A percentile compares a stretch with the other conserved stretches of the same genome.
phyloP scores from a whole-genome alignment of 2,329 filamentous ascomycete species.

The Aspergillus spinulosporus region DNA sequence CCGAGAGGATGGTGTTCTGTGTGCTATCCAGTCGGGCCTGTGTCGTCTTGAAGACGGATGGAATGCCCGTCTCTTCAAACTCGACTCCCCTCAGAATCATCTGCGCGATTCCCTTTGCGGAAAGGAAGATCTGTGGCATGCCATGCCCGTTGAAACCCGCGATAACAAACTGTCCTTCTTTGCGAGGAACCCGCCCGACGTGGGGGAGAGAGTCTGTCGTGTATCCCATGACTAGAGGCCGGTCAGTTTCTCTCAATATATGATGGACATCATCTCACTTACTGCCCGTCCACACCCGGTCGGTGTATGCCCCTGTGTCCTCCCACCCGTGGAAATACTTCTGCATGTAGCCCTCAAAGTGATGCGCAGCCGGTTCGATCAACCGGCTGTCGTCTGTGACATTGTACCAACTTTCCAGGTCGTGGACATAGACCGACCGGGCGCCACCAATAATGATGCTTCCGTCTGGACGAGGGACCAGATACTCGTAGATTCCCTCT shows the following conservation, averaged over 20 bases:
- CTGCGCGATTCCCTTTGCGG: conserved; percentile 10
- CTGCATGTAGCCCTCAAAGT: conserved; percentile 42
- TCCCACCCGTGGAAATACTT: conserved; percentile 38
- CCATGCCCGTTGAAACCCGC: conserved; percentile 67
- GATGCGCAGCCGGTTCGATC: conserved; percentile 46
- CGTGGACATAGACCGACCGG: conserved; percentile 43
- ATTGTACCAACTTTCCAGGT: conserved; percentile 46
- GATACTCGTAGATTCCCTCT: conserved; percentile 60
- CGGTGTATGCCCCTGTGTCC: conserved; percentile 30
- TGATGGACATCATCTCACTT: conserved; percentile 7
- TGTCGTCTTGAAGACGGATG: conserved; percentile 1
- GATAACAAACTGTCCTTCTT: conserved; percentile 55
- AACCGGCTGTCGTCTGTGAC: conserved; percentile 50
- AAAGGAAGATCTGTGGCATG: conserved; percentile 51
- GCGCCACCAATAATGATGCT: conserved; percentile 64
- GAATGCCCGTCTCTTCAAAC: conserved; percentile 6
- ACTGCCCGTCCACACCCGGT: conserved; percentile 38
- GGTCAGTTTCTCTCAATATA: background rate
- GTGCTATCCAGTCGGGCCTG: conserved; percentile 1
- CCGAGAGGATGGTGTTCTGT: conserved; percentile 7
- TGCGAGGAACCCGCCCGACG: conserved; percentile 51
- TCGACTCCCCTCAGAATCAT: background rate
- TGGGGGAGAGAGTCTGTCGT: conserved; percentile 53
- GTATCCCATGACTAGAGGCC: conserved; percentile 50
- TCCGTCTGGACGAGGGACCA: conserved; percentile 58